phyloP scores from a whole-genome alignment of 345 rosid genomes.

The Brassica juncea region DNA sequence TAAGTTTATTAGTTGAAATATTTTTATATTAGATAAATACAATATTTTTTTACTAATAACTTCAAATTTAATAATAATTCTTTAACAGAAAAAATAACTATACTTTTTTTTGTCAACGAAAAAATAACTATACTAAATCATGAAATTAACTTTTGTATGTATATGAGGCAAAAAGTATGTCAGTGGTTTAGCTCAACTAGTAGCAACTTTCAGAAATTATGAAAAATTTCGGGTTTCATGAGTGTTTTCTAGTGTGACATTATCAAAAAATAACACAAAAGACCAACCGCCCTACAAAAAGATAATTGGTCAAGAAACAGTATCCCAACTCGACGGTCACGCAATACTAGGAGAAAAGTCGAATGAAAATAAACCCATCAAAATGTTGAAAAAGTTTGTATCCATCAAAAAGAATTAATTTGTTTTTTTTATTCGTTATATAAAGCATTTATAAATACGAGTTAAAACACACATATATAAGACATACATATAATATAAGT shows the following conservation, averaged over 20 bases:
- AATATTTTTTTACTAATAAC: neutral
- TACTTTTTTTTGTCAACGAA: too few species aligned
- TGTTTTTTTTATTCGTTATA: neutral
- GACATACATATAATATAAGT: neutral
- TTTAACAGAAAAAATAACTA: neutral
- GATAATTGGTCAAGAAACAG: conserved; percentile 22
- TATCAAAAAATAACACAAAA: neutral
- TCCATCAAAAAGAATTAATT: neutral
- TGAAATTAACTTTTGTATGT: neutral
- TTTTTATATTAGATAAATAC: too few species aligned
- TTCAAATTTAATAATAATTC: neutral
- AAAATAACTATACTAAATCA: too few species aligned
- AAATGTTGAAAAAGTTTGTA: neutral
- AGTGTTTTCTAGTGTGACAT: neutral
- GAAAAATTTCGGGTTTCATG: neutral
- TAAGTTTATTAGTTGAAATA: neutral
- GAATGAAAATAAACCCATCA: neutral
- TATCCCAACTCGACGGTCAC: neutral
- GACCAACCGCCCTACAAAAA: conserved; percentile 4
- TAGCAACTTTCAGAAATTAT: neutral
- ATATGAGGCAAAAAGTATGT: neutral
- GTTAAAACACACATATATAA: neutral
- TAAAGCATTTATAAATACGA: neutral
- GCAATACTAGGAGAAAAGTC: conserved; percentile 12
- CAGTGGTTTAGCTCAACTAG: neutral